Evolutionary conservation across 2,329 filamentous ascomycete species (phyloP), one percentile per base, ranked within the genome.

Genomic region (Simplicillium aogashimaense): DNA sequence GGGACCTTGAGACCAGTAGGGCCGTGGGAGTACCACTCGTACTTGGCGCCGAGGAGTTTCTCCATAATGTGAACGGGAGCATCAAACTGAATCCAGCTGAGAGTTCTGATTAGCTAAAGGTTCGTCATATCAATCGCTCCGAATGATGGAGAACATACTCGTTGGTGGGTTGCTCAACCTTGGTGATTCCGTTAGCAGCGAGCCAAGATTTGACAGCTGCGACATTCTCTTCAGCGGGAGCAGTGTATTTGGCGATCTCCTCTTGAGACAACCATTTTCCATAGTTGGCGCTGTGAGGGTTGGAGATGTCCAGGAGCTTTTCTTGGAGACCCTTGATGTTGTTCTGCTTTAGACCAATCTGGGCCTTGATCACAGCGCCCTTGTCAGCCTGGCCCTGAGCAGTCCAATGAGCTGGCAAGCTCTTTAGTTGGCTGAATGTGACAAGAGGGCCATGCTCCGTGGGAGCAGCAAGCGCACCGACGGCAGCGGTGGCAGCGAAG

Each of bases 271-370:
- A 43, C 40, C 53, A 54, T 20, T 49, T 46, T 17, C 52, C 53
- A 39, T 55, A 55, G 37, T 50, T 47, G 17, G 47, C 39, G 41
- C 52, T 54, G 34, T 40, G 39, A 5, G 53, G 53, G 28, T 53
- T 46, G 13, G 53, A 50, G 7, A 55, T 46, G 8, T 47, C 44
- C 11, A 42, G 40, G 17, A 55, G 52, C 40, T 43, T 47, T n/a
- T 46, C 35, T 32, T 54, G 48, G 13, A 55, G 49, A 30, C 44
- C 43, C 15, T 51, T 43, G 15, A 54, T 50, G 41, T 55, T 55
- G 38, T 34, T 36, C 29, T 44, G 39, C 42, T 41, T 41, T 25
- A 44, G 34, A 17, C 42, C 42, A 15, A 44, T 44, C 31, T 44
- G 42, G 7, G 32, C 38, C 32, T 41, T 44, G 35, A 44, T 39